Evolutionary conservation across 768 basidiomycete genomes (phyloP), one percentile per base, ranked within the genome.

Genomic region (Pulveroboletus frians): DNA sequence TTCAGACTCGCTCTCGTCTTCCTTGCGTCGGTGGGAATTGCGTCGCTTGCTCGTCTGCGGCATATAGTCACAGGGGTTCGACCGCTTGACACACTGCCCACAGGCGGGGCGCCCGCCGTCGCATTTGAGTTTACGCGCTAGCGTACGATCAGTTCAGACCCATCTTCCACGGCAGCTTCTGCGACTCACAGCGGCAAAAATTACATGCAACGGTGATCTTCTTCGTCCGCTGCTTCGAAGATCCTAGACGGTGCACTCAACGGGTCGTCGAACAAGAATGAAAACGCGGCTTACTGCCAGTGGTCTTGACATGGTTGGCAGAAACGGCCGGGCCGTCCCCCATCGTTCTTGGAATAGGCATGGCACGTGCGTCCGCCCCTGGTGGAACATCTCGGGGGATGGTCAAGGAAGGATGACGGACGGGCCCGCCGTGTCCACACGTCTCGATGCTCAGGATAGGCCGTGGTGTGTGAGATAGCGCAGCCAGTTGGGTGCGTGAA

Each of bases 161-260:
- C 39, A 47, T 21, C 49, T 52, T 45, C 23, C 36, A 34, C 18
- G 59, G 53, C 53, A 48, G 29, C 32, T 40, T 46, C 49, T 46
- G 47, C 36, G 39, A 77, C 87, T 71, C 67, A 90, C 89, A 90
- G 53, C 89, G 84, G 72, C 89, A 92, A 67, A 92, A 92, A 67
- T 92, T 90, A 73, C 89, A 92, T 34, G 89, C 89, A 39, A 91
- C 88, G 18, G 85, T 88, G 46, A 91, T 91, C 69, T 92, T 90
- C 74, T 89, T 90, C 46, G 83, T 79, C 49, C 86, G 77, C 56
- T 79, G 79, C 56, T 84, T 84, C 53, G 75, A 74, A 30, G 80
- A 78, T 64, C 76, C 82, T 81, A 57, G 47, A 50, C 34, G 49
- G 51, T 13, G 41, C 31, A 60, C 30, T 56, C 51, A 56, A 56